Conservation (phyloP, 2,329 filamentous ascomycete genomes). For the Talaromyces sp. region DNA sequence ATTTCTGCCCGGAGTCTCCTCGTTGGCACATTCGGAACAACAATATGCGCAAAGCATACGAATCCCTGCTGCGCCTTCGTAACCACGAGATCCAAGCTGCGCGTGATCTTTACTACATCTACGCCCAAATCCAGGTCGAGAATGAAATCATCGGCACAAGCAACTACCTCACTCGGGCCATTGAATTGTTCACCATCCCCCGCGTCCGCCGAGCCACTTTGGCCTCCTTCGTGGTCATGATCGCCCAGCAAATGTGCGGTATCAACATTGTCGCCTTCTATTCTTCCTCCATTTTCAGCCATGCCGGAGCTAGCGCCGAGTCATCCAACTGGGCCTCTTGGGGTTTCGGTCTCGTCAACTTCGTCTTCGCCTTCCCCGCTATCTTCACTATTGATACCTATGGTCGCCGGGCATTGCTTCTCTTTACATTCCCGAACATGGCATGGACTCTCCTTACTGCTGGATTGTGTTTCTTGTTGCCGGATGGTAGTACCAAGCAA, state of each 20-base stretch:
- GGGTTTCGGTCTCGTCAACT: slow-evolving; percentile 62
- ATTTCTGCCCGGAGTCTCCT: slow-evolving; percentile 60
- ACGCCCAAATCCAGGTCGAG: slow-evolving; percentile 49
- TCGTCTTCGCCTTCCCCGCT: slow-evolving; percentile 60
- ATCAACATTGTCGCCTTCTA: slow-evolving; percentile 75
- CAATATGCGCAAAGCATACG: slow-evolving; percentile 56
- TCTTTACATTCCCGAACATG: slow-evolving; percentile 65
- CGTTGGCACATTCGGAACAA: slow-evolving; percentile 63
- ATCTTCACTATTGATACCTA: slow-evolving; percentile 64
- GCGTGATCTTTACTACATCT: slow-evolving; percentile 58
- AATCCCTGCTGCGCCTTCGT: slow-evolving; percentile 53
- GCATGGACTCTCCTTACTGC: slow-evolving; percentile 61
- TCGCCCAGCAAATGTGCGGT: slow-evolving; percentile 67
- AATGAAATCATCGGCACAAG: slow-evolving; percentile 37
- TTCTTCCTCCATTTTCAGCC: slow-evolving; percentile 53
- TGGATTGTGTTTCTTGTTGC: slow-evolving; percentile 55
- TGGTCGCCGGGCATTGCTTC: slow-evolving; percentile 56
- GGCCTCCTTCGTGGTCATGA: slow-evolving; percentile 76
- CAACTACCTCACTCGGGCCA: slow-evolving; percentile 58
- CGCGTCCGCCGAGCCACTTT: slow-evolving; percentile 58
- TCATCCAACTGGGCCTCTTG: slow-evolving; percentile 59
- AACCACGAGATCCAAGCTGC: slow-evolving; percentile 57
- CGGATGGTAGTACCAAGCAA: slow-evolving; percentile 38
- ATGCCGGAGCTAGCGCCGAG: slow-evolving; percentile 53
- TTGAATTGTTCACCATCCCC: slow-evolving; percentile 47